Percentiles rank a stretch among this genome's conserved stretches.
These are phyloP conservation scores for Fraxinus dipetala DNA, from an alignment of 305 asterid genomes.

Conservation along the genomic window DNA sequence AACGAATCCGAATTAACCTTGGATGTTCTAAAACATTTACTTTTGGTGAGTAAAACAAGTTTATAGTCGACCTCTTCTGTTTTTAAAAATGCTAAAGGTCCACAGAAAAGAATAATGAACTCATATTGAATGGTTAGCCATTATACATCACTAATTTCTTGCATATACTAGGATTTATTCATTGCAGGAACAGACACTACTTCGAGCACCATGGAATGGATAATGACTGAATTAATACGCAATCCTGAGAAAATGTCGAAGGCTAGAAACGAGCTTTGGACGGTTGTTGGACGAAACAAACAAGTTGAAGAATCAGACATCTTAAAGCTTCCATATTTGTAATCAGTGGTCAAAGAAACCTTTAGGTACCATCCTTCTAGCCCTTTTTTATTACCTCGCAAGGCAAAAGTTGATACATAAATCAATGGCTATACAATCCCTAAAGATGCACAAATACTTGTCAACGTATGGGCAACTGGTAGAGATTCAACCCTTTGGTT, in stretches of 20 bases:
- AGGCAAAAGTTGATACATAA: neutral
- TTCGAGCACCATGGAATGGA: conserved; percentile 14
- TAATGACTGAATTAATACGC: conserved; percentile 3
- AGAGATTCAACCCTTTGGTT: neutral
- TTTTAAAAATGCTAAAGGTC: neutral
- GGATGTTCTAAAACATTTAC: neutral
- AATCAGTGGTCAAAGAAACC: neutral
- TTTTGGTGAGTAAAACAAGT: neutral
- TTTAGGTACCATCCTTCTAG: neutral
- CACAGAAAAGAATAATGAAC: neutral
- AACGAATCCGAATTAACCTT: neutral
- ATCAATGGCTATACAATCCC: neutral
- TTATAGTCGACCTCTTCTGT: neutral
- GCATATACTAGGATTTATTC: neutral
- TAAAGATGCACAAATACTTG: conserved; percentile 2
- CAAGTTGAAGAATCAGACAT: neutral
- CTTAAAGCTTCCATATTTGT: neutral
- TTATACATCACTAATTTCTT: neutral
- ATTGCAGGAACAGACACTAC: conserved; percentile 7
- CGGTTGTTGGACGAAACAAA: neutral
- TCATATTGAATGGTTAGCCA: neutral
- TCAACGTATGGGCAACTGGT: neutral
- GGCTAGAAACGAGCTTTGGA: neutral
- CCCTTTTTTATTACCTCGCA: neutral
- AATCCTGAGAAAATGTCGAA: neutral